Base-by-base conservation (phyloP, 305 asterid species). In the Fraxinus xanthoxyloides region DNA sequence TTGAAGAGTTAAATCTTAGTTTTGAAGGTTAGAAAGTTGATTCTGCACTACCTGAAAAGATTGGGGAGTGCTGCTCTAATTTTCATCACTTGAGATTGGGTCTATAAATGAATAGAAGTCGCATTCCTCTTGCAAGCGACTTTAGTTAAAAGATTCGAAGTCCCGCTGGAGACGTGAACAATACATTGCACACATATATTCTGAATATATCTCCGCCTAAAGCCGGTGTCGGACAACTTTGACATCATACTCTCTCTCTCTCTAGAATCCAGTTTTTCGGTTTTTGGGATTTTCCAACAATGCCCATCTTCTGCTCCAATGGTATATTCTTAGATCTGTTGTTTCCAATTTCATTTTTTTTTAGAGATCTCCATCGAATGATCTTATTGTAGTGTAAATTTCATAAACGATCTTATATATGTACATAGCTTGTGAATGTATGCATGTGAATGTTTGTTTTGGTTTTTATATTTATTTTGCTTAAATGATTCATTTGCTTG, bases 251-350 rank as follows among this genome's bases (percentile, higher is more conserved):
- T 38, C 80, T 51, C 75, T 80, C 63, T 30, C 73, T 69, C 67
- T 70, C 76, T 24, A 28, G 38, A 76, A 34, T 40, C 76, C 48
- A 72, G 48, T 67, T 48, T 13, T 73, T 78, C 77, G 40, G 30
- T 31, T 75, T 81, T 63, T 32, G 51, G 76, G 76, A 32, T 72
- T 72, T 72, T 34, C 38, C 75, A 32, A 32, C 26, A 72, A 17
- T 31, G 78, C 38, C 79, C 81, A 51, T 82, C 87, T 80, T 77
- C 73, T 74, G 72, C 86, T 70, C 73, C 85, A 36, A 73, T 77
- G 85, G 92, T 85, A 84, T 69, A 82, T 79, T 75, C 80, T 36
- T 43, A 87, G 92, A 89, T 89, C 92, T 84, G 85, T 77, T 82
- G 77, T 61, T 85, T 85, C 19, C 28, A 12, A 19, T 80, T 35